These are phyloP conservation scores for Phaeosphaeriaceae sp. DNA, from an alignment of 2,329 filamentous ascomycete genomes.

Conservation along the genomic window DNA sequence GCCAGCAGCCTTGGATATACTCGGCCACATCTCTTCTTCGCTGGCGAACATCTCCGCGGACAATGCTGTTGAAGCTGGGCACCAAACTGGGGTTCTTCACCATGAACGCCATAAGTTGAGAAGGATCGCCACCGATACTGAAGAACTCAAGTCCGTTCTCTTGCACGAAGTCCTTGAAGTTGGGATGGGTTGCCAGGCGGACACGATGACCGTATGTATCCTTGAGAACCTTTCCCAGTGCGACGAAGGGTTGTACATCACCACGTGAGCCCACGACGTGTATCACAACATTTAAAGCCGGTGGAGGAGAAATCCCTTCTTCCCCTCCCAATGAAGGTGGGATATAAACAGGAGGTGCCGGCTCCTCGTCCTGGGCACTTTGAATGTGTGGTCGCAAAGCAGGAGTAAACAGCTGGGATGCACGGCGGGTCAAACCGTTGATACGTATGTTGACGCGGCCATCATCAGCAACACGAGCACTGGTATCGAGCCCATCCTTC, in stretches of 20 bases:
- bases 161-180: slow-evolving; percentile 22
- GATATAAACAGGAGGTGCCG: slow-evolving; percentile 14
- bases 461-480: slow-evolving; percentile 54
- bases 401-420: slow-evolving; percentile 31
- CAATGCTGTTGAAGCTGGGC: slow-evolving; percentile 29
- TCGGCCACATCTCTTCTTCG: slow-evolving; percentile 32
- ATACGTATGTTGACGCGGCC: slow-evolving; percentile 38
- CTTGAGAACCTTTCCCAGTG: slow-evolving; percentile 59
- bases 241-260: slow-evolving; percentile 67
- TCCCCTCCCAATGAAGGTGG: slow-evolving; percentile 14
- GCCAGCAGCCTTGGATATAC: slow-evolving; percentile 37
- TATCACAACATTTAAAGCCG: slow-evolving; percentile 59
- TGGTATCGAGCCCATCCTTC: slow-evolving; percentile 42
- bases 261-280: slow-evolving; percentile 62
- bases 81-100: slow-evolving; percentile 56
- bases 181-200: slow-evolving; percentile 34
- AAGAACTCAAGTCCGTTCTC: slow-evolving; percentile 45
- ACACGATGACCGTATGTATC: slow-evolving; percentile 34
- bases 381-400: slow-evolving; percentile 16
- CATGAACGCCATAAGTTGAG: slow-evolving; percentile 58
- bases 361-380: slow-evolving; percentile 15
- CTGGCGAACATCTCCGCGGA: slow-evolving; percentile 42
- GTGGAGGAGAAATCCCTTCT: slow-evolving; percentile 6
- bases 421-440: slow-evolving; percentile 26
- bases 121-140: slow-evolving; percentile 40